These are phyloP conservation scores for Adansonia rubrostipa DNA, from an alignment of 441 rosid genomes.

Conservation along the genomic window DNA sequence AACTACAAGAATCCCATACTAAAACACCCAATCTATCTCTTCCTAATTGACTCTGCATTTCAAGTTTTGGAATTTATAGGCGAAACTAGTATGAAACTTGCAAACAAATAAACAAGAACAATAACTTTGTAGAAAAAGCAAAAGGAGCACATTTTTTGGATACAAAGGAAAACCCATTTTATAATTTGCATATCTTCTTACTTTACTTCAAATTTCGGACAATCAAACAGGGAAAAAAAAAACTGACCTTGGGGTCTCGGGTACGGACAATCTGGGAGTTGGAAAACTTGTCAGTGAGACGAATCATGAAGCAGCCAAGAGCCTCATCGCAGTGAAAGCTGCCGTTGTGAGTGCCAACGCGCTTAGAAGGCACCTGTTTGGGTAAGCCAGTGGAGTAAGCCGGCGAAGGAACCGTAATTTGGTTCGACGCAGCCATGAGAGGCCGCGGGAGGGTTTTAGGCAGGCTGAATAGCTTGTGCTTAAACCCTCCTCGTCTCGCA, in stretches of 20 bases:
- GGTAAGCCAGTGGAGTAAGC: slow-evolving; percentile 51
- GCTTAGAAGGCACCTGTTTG: slow-evolving; percentile 47
- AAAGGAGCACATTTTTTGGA: background rate
- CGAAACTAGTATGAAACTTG: background rate
- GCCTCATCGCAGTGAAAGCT: slow-evolving; percentile 97
- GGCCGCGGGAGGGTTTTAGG: slow-evolving; percentile 36
- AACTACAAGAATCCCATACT: background rate
- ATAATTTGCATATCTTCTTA: slow-evolving; percentile 27
- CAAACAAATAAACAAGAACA: background rate
- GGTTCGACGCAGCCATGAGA: slow-evolving; percentile 45
- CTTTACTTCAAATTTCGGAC: background rate
- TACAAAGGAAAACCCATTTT: background rate
- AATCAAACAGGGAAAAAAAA: background rate
- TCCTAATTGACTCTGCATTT: background rate
- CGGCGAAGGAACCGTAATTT: slow-evolving; percentile 56
- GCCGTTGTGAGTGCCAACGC: slow-evolving; percentile 89
- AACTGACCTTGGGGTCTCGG: slow-evolving; percentile 75
- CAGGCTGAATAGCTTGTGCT: slow-evolving; percentile 46
- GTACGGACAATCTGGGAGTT: slow-evolving; percentile 77
- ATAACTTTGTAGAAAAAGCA: background rate
- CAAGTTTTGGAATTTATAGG: slow-evolving; percentile 1
- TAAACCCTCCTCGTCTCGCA: slow-evolving; percentile 61
- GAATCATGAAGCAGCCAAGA: slow-evolving; percentile 96
- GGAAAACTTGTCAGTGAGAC: slow-evolving; percentile 76
- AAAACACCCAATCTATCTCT: background rate